Base-by-base conservation (phyloP, 169 alveolate species). In the Plasmodium inui region DNA sequence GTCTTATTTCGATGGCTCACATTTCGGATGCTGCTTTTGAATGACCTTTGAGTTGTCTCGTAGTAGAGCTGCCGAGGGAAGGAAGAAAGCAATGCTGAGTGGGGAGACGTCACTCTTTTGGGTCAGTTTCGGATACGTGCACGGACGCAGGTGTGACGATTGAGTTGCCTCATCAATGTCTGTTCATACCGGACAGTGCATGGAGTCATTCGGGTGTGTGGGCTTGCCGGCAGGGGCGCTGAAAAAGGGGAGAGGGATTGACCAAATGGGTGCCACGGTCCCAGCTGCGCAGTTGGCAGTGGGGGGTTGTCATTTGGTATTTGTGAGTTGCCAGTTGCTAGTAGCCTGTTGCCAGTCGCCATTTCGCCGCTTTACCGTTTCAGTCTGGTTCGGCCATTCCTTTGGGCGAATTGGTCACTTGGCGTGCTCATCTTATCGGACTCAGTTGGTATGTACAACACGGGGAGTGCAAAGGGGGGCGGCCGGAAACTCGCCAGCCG, bases 1-100 rank as follows among this genome's bases (percentile, higher is more conserved):
- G 82, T 78, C 30, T 79, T 88, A 79, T 88, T 88, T 57, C 82
- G 61, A 50, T 88, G 89, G 53, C 71, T 55, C 53, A 88, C 32
- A 46, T 88, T 76, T 79, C 89, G 78, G 41, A 30, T 71, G 22
- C 83, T 55, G 34, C 83, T 61, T 79, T 78, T 88, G 70, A 37
- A 88, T 55, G 12, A 50, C 26, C n/a, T 30, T 79, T 76, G 67
- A 12, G 46, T 37, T 3, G 88, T 55, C 44, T 88, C 89, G 2
- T 28, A 26, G 74, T 28, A 26, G 28, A 88, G 72, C 94, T 88
- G 17, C 34, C 22, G 26, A 86, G 17, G 72, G 22, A 9, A 3
- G 70, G 71, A 4, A 46, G 22, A 50, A 73, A 8, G 17, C 32
- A 57, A 55, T 3, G 1, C 22, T 82, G 19, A 19, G 8, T 57